Base-by-base conservation (phyloP, 2,329 filamentous ascomycete genomes). In the Nigrospora osmanthi region DNA sequence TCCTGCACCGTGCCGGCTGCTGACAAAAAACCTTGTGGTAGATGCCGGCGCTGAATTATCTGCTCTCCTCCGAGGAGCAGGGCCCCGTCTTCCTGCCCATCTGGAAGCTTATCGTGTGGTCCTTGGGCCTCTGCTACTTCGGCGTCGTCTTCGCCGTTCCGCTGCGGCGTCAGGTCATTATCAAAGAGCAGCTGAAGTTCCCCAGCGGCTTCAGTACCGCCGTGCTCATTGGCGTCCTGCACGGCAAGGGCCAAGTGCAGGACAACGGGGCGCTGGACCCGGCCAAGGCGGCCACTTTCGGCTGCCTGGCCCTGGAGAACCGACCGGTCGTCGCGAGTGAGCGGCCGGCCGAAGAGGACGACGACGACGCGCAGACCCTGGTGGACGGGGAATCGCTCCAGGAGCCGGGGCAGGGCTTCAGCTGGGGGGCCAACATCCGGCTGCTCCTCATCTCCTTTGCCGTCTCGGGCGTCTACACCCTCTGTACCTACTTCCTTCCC, bases 101-200 rank as follows among this genome's bases (percentile, higher is more conserved):
- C 34, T 80, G 81, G 71, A 89, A 89, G 62, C 68, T 96, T 51
- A 81, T 95, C 7, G 63, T 96, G 9, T 98, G 93, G 93, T 87
- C 89, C 23, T 64, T 98, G 44, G 93, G 93, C 0, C 78, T 98
- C 14, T 96, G 90, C 61, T 91, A 97, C 58, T 98, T 98, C 60
- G 93, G 93, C 0, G 93, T 97, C 1, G 84, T 97, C 1, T 97
- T 98, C 68, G 93, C 90, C 1, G 91, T 98, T 13, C 93, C 93
- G 1, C 61, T 97, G 73, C 78, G 93, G 39, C 85, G 82, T 45
- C 89, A 98, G 67, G 90, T 97, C 44, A 94, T 98, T 49, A 88
- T 98, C 45, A 72, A 86, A 46, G 93, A 98, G 68, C 87, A 90
- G 60, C 68, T 98, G 47, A 93, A 87, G 59, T 98, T 98, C 55